These are phyloP conservation scores for Kwoniella dendrophila DNA, from an alignment of 768 basidiomycete species.

Conservation along the genomic window DNA sequence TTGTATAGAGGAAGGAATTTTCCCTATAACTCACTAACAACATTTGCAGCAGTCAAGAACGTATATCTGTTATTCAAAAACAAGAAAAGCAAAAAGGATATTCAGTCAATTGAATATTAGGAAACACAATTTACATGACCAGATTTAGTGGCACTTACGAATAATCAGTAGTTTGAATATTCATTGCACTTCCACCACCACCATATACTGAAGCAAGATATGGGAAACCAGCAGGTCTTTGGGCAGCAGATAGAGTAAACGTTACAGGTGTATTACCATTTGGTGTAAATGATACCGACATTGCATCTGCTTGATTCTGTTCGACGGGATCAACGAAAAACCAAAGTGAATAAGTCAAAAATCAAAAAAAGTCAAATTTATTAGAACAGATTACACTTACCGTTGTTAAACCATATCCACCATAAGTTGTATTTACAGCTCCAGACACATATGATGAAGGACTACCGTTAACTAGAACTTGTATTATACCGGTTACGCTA, in stretches of 20 bases:
- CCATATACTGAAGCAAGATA: constrained; percentile 3
- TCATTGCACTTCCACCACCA: not conserved
- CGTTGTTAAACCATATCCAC: not conserved
- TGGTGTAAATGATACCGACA: constrained; percentile 1
- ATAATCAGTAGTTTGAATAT: not conserved
- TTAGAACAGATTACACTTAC: not conserved
- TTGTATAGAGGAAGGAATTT: not conserved
- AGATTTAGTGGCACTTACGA: not conserved
- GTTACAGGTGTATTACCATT: constrained; percentile 1
- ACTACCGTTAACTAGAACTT: not conserved
- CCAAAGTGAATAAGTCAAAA: not conserved
- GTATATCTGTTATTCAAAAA: not conserved
- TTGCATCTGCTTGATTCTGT: not conserved
- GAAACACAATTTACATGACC: no score
- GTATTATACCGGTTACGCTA: not conserved
- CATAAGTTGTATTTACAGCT: constrained; percentile 1
- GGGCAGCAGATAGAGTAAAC: not conserved
- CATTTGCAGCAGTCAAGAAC: not conserved
- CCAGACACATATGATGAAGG: not conserved
- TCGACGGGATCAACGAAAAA: not conserved
- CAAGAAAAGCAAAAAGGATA: no score
- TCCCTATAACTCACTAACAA: not conserved
- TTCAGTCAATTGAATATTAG: no score
- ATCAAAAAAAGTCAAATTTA: not conserved
- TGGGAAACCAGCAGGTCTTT: not conserved